Conservation (phyloP, 2,329 filamentous ascomycete species). For the Colletotrichum sansevieriae region DNA sequence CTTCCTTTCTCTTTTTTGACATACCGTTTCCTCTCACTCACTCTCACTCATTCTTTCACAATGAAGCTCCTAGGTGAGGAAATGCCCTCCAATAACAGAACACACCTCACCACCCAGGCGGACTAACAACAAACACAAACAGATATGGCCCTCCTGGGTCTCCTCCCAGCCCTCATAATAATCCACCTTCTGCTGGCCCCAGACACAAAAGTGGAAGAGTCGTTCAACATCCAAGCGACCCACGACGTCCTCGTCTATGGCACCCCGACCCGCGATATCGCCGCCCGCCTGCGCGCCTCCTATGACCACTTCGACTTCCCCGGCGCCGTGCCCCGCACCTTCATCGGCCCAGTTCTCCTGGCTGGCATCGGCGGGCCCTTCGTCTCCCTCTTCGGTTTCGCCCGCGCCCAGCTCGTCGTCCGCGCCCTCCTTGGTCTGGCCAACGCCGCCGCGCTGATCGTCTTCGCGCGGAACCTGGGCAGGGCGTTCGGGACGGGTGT, state of each 20-base stretch:
- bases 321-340: slow-evolving; percentile 91
- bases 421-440: slow-evolving; percentile 81
- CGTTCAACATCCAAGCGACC: slow-evolving; percentile 94
- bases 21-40: neutral
- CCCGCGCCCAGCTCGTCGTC: slow-evolving; percentile 72
- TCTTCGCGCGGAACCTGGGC: slow-evolving; percentile 74
- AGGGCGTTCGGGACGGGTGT: slow-evolving; percentile 76
- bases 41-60: slow-evolving; percentile 14
- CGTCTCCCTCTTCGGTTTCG: slow-evolving; percentile 67
- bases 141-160: slow-evolving; percentile 64
- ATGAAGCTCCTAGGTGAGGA: slow-evolving; percentile 45
- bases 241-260: slow-evolving; percentile 92
- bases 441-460: slow-evolving; percentile 78
- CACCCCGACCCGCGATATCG: slow-evolving; percentile 70
- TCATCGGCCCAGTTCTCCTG: slow-evolving; percentile 83
- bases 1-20: neutral
- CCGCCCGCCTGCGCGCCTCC: slow-evolving; percentile 66
- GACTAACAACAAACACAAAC: slow-evolving; percentile 36
- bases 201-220: slow-evolving; percentile 98
- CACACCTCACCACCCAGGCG: neutral
- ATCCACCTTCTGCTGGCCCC: slow-evolving; percentile 81
- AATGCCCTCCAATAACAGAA: neutral
- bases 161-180: slow-evolving; percentile 74
- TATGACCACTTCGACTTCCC: slow-evolving; percentile 95
- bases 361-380: slow-evolving; percentile 79